Evolutionary conservation across 495 filamentous ascomycete species (phyloP).

Genomic region (Oleoguttula mirabilis): DNA sequence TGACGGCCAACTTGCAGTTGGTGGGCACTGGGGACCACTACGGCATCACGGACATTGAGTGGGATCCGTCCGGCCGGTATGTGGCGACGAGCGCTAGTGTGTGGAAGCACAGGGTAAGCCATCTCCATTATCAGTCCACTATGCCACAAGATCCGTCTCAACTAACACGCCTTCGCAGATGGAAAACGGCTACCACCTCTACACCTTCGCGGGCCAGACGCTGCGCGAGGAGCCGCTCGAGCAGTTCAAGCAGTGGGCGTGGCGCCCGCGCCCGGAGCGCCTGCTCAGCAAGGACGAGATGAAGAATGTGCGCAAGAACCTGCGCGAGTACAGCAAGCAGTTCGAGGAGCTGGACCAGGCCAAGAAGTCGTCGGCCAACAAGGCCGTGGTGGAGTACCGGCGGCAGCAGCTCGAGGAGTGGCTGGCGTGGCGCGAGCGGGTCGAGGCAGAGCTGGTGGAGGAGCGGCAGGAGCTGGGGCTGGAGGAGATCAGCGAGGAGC

Average conservation of each 20-base stretch:
- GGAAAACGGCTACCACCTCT: constrained; percentile 97
- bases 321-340: constrained; percentile 83
- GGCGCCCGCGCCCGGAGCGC: constrained; percentile 82
- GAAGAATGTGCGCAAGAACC: constrained; percentile 94
- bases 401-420: constrained; percentile 79
- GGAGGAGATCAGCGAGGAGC: constrained; percentile 46
- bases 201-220: constrained; percentile 84
- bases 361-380: constrained; percentile 81
- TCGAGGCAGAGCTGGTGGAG: constrained; percentile 59
- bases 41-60: constrained; percentile 92
- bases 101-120: constrained; percentile 86
- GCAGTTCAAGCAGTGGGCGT: constrained; percentile 92
- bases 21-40: constrained; percentile 92
- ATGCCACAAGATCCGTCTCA: too few species aligned
- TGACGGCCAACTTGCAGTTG: constrained; percentile 84
- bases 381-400: constrained; percentile 80
- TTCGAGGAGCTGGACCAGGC: constrained; percentile 94
- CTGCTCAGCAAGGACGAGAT: constrained; percentile 89
- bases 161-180: too few species aligned
- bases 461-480: constrained; percentile 60
- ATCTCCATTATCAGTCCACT: too few species aligned
- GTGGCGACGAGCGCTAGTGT: constrained; percentile 82
- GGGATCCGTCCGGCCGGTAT: constrained; percentile 92
- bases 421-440: constrained; percentile 66
- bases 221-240: constrained; percentile 88